Conservation (phyloP, 1,284 basidiomycete species). For the Laetiporus sulphureus region DNA sequence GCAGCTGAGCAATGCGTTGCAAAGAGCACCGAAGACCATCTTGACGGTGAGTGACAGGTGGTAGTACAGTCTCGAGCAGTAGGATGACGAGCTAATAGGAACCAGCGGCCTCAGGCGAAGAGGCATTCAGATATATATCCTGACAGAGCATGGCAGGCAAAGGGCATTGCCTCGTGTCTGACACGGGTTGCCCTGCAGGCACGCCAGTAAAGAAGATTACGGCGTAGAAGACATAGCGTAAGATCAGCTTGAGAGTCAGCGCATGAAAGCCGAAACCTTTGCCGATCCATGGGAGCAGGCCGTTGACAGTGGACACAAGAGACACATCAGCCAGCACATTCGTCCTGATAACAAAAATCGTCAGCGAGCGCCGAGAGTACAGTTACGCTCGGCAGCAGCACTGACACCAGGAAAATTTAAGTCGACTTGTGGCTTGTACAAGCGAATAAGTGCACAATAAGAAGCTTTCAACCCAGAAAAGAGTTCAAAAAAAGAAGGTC, state of each 20-base stretch:
- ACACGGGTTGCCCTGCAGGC: no score
- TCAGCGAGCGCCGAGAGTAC: not conserved
- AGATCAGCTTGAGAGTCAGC: conserved; percentile 78
- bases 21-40: not conserved
- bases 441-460: no score
- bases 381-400: not conserved
- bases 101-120: no score
- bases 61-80: no score
- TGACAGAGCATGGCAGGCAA: no score
- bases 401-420: no score
- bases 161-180: no score
- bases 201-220: conserved; percentile 80
- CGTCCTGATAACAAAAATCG: conserved; percentile 37
- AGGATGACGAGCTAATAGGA: no score
- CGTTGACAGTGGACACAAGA: conserved; percentile 79
- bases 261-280: conserved; percentile 78
- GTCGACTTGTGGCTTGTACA: no score
- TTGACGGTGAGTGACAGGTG: not conserved
- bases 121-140: no score
- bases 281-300: conserved; percentile 85
- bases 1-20: not conserved
- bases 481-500: no score
- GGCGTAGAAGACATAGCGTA: conserved; percentile 87
- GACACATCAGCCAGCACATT: conserved; percentile 80
- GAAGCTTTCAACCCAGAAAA: no score